Conservation (phyloP, 2,329 filamentous ascomycete species). For the Hymenoscyphus salicellus region DNA sequence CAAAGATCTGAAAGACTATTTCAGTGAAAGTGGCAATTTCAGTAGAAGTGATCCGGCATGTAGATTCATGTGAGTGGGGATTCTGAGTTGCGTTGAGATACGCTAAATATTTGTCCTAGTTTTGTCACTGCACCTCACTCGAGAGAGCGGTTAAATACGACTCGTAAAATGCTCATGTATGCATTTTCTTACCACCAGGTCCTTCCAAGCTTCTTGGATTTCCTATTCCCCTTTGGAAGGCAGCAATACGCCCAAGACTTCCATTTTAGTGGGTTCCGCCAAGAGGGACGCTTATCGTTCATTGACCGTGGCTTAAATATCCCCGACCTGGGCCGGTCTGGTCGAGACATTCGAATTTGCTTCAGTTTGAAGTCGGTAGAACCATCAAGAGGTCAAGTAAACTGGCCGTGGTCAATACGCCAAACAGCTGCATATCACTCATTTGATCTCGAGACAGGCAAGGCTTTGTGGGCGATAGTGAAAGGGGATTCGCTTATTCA, state of each 20-base stretch:
- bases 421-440: constrained; percentile 39
- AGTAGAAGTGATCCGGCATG: not conserved
- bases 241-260: not conserved
- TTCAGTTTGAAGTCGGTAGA: not conserved
- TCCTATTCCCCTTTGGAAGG: not conserved
- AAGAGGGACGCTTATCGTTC: not conserved
- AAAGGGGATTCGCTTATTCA: not conserved
- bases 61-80: not conserved
- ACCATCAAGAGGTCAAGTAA: not conserved
- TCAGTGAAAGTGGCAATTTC: not conserved
- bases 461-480: constrained; percentile 35
- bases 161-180: not conserved
- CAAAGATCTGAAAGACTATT: not conserved
- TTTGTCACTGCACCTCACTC: not conserved
- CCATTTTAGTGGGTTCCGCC: not conserved
- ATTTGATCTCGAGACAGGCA: constrained; percentile 37
- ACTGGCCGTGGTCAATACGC: constrained; percentile 37
- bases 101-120: not conserved
- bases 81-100: not conserved
- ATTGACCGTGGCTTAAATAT: not conserved
- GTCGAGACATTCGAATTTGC: not conserved
- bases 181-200: not conserved
- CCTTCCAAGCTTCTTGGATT: not conserved
- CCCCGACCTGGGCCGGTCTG: not conserved
- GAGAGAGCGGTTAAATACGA: not conserved